Conservation (phyloP, 1,284 basidiomycete species). For the Fomitopsis betulina region DNA sequence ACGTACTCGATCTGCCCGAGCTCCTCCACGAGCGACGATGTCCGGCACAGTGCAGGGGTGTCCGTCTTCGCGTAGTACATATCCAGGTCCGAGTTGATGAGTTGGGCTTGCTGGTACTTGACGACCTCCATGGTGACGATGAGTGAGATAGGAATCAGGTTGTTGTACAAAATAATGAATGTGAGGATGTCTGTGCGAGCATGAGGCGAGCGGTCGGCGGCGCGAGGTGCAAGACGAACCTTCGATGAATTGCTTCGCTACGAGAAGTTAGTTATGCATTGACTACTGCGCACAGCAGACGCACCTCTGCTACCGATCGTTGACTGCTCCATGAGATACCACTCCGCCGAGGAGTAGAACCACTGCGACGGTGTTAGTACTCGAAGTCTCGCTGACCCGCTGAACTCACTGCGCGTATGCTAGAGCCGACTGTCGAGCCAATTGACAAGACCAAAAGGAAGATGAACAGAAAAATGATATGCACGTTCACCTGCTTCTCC, state of each 20-base stretch:
- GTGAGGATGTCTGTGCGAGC: constrained; percentile 79
- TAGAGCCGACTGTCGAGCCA: constrained; percentile 89
- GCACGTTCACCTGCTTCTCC: constrained; percentile 93
- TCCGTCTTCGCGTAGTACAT: constrained; percentile 96
- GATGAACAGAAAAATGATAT: constrained; percentile 95
- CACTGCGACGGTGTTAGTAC: constrained; percentile 37
- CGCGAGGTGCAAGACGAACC: constrained; percentile 31
- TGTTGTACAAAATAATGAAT: constrained; percentile 99
- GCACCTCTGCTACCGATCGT: constrained; percentile 59
- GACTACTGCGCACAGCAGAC: constrained; percentile 15
- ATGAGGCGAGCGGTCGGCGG: constrained; percentile 8
- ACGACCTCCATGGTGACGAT: constrained; percentile 99
- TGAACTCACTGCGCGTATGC: constrained; percentile 62
- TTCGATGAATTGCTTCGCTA: constrained; percentile 80
- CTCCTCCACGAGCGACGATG: constrained; percentile 96
- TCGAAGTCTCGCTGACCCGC: not conserved
- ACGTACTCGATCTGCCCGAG: constrained; percentile 99
- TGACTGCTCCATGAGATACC: constrained; percentile 71
- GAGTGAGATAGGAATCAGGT: constrained; percentile 97
- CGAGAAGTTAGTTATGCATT: not conserved
- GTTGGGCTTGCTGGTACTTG: constrained; percentile 95
- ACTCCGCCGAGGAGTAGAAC: constrained; percentile 80
- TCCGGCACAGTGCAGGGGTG: constrained; percentile 94
- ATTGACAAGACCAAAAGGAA: constrained; percentile 85
- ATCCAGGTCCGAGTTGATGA: constrained; percentile 96